Percentiles rank a stretch among this genome's conserved stretches.
Evolutionary conservation across 2,329 filamentous ascomycete species (phyloP).

Genomic region (Blastomyces gilchristii): DNA sequence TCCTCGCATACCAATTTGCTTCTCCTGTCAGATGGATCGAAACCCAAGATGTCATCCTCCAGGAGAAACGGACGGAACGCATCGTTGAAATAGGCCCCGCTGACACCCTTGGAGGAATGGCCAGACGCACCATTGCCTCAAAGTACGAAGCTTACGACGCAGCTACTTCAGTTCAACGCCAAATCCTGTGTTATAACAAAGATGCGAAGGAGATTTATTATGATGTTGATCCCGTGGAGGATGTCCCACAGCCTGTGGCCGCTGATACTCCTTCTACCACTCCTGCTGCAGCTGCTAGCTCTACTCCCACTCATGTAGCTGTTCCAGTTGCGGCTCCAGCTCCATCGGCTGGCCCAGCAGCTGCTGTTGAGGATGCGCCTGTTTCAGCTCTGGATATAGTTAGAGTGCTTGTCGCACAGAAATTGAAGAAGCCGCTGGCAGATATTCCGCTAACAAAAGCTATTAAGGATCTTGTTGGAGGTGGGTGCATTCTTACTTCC

Average conservation of each 20-base stretch:
- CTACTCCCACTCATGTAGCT: slow-evolving; percentile 42
- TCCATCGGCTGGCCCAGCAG: slow-evolving; percentile 70
- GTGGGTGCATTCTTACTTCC: slow-evolving; percentile 45
- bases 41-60: slow-evolving; percentile 98
- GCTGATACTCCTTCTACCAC: slow-evolving; percentile 27
- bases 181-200: slow-evolving; percentile 99
- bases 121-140: slow-evolving; percentile 84
- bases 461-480: slow-evolving; percentile 96
- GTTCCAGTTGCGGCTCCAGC: slow-evolving; percentile 51
- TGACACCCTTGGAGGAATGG: slow-evolving; percentile 95
- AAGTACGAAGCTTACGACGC: slow-evolving; percentile 99
- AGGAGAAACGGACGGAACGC: slow-evolving; percentile 88
- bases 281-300: slow-evolving; percentile 29
- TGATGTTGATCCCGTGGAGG: slow-evolving; percentile 88
- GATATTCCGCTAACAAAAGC: slow-evolving; percentile 92
- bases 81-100: slow-evolving; percentile 96
- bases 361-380: slow-evolving; percentile 73
- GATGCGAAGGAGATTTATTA: slow-evolving; percentile 99
- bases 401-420: slow-evolving; percentile 82
- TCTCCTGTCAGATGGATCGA: slow-evolving; percentile 99
- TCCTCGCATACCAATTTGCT: slow-evolving; percentile 97
- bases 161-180: slow-evolving; percentile 87
- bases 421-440: slow-evolving; percentile 84
- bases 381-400: slow-evolving; percentile 85
- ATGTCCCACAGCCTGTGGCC: slow-evolving; percentile 56